Evolutionary conservation across 108 stramenopile species (phyloP), one percentile per base, ranked within the genome.

Genomic region (Conticribra guillardii): DNA sequence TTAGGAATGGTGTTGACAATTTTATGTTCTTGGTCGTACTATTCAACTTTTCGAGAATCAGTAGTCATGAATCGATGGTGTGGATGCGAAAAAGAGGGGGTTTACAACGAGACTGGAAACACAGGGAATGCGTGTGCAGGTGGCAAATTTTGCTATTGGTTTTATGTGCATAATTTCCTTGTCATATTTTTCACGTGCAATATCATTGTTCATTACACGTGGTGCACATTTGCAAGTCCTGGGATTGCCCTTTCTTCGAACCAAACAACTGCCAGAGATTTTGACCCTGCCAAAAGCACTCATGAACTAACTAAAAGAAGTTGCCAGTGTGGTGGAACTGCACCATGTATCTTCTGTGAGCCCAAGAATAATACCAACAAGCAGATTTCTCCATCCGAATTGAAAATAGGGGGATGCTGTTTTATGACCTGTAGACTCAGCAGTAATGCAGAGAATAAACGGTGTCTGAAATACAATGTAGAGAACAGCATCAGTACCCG

Each of bases 181-280:
- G 87, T 89, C 0, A 19, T 61, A 21, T 88, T 89, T 65, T 66
- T 91, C 15, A 70, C 66, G 0, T 33, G 61, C 1, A 89, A 91
- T 75, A 84, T 94, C 52, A 27, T 91, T 9, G 87, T 79, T 27
- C 62, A 88, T 47, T 91, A 81, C 54, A 27, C 82, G 9, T 59
- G 32, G 27, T 79, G 88, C 31, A 79, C 59, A 44, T 84, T 82
- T 74, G 44, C 33, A 26, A 88, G 88, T 29, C 93, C 93, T 9
- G 93, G 92, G 9, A 79, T 94, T 47, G 86, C 69, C 47, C 16
- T 71, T 14, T 11, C 22, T 53, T 22, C 18, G 5, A 51, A 60
- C 2, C 27, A 60, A 29, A 23, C 24, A 26, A 26, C 9, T 26
- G 8, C 19, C 2, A n/a, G 15, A 54, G 2, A 69, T 2, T 30